Base-by-base conservation (phyloP, 2,329 filamentous ascomycete species). In the Pyrenochaeta sp. region DNA sequence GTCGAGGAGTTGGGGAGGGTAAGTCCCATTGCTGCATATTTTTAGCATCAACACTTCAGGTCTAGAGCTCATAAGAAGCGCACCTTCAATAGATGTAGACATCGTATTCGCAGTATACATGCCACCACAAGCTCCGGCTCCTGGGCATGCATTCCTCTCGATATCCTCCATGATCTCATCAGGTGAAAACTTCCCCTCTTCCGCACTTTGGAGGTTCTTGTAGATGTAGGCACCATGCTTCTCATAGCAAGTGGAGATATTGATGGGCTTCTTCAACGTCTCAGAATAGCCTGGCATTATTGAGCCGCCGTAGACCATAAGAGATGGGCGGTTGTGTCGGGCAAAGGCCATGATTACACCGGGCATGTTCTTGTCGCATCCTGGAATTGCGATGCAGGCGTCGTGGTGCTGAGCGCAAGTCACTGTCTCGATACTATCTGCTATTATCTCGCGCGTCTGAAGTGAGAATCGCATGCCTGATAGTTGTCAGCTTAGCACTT, bases 281-380 rank as follows among this genome's bases (percentile, higher is more conserved):
- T 86, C 81, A 0, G 90, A 93, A 77, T 92, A 91, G n/a, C 93
- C 94, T 61, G 92, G 92, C 72, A 89, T 88, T 71, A 97, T 97
- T 15, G 92, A 91, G 39, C 94, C 94, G 50, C 94, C 94, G 76
- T 97, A 98, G 58, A 98, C 90, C 93, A 97, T 97, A 74, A 97
- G 83, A 47, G 92, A 95, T 3, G 94, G 94, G 9, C 94, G 86
- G 79, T 97, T 97, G 79, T 96, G 92, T 56, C 94, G 87, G 13
- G 91, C 92, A 72, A 95, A 93, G 0, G 91, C 93, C 89, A 97
- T 97, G 62, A 95, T 84, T 15, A 91, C 90, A 63, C 93, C 93
- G 0, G 93, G 93, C 94, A 97, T 97, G 78, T 97, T 97, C 86
- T 97, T 97, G 81, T 97, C 93, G 77, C 93, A 97, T 10, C 93